A percentile compares a stretch with the other conserved stretches of the same genome.
phyloP scores from a whole-genome alignment of 305 asterid genomes.

The Solanum hybrid region DNA sequence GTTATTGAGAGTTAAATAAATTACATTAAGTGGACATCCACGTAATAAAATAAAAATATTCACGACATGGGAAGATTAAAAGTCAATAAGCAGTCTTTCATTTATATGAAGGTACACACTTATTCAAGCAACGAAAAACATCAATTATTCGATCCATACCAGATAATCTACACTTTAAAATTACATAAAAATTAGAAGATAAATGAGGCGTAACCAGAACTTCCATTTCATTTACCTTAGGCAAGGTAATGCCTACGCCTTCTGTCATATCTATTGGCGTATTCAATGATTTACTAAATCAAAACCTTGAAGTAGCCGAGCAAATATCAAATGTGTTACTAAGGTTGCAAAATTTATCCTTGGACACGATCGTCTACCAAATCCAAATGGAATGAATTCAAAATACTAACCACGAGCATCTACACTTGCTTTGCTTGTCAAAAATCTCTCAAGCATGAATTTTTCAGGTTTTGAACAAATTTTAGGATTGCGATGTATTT shows the following conservation, averaged over 20 bases:
- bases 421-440: neutral
- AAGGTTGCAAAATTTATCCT: neutral
- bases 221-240: neutral
- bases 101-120: neutral
- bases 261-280: neutral
- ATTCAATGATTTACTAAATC: neutral
- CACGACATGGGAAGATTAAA: neutral
- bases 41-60: neutral
- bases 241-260: constrained; percentile 1
- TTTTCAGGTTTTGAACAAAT: neutral
- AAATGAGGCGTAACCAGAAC: neutral
- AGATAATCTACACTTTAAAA: neutral
- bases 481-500: neutral
- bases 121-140: neutral
- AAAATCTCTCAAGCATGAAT: neutral
- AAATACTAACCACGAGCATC: neutral
- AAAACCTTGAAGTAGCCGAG: neutral
- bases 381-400: constrained; percentile 1
- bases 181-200: neutral
- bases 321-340: neutral
- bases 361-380: neutral
- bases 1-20: neutral
- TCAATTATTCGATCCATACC: neutral
- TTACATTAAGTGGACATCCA: neutral
- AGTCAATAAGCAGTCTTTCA: neutral